Conservation (phyloP, 1,139 yeast species). For the Scheffersomyces parashehatae region DNA sequence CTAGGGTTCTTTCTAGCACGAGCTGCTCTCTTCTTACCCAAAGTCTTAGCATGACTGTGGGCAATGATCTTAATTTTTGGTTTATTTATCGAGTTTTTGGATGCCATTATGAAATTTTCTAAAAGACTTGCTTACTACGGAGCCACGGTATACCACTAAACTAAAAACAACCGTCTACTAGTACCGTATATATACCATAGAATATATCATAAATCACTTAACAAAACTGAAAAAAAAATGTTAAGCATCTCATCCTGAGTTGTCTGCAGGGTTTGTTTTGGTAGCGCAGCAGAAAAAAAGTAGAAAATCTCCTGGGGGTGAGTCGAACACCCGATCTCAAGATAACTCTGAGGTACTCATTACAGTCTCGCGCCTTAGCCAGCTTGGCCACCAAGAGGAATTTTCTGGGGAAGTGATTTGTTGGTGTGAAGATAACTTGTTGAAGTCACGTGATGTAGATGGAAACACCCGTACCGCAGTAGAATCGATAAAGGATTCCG, state of each 20-base stretch:
- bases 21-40: constrained; percentile 58
- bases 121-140: too few relatives aligned
- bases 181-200: neutral
- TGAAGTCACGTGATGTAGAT: too few relatives aligned
- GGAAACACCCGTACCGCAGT: too few relatives aligned
- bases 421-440: too few relatives aligned
- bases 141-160: neutral
- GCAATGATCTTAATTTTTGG: constrained; percentile 66
- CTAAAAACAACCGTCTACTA: neutral
- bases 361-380: constrained; percentile 85
- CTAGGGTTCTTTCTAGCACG: constrained; percentile 47
- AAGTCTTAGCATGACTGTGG: constrained; percentile 52
- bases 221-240: neutral
- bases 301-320: constrained; percentile 71
- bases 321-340: constrained; percentile 86
- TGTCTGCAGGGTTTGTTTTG: neutral
- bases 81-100: constrained; percentile 76
- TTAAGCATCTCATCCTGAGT: constrained; percentile 2
- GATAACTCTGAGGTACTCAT: constrained; percentile 54
- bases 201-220: neutral
- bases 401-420: too few relatives aligned
- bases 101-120: constrained; percentile 53
- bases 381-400: constrained; percentile 73
- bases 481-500: too few relatives aligned
- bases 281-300: constrained; percentile 10